Base-by-base conservation (phyloP, 2,329 filamentous ascomycete genomes). In the Colletotrichum falcatum region DNA sequence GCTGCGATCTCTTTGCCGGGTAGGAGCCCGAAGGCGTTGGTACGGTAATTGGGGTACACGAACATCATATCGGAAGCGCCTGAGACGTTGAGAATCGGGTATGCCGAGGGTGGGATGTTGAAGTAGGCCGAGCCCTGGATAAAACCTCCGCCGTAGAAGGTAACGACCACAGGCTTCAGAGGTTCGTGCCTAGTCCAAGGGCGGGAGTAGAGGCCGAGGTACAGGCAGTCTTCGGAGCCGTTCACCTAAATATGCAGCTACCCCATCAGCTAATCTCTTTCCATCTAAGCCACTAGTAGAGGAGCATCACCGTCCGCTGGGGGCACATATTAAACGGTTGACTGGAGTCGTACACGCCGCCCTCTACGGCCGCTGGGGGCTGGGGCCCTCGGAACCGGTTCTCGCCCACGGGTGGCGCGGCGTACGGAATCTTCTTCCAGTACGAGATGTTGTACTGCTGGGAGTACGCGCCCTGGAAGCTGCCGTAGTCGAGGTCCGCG, bases 321-420 rank as follows among this genome's bases (percentile, higher is more conserved):
- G 86, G 84, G 74, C 88, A 90, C 83, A 87, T 86, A 74, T 88
- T 85, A 71, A 89, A 90, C 23, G 80, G 72, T 60, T 87, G 84
- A 71, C 85, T 82, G 2, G 87, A 87, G 75, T 90, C 78, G 75
- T 90, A 90, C 5, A 81, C 82, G 69, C 81, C 82, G 69, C 84
- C 81, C 3, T 77, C 79, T 63, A 89, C 81, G 0, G 77, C 78
- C 0, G 78, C 30, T 1, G 88, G 88, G 8, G 88, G 87, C 73
- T 91, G 89, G 2, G 89, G 89, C 0, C 83, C 87, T 62, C 88
- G 85, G 75, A 91, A 91, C 6, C 89, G 85, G 74, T 90, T 89
- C 56, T 82, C 75, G 1, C 88, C 87, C 16, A 83, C 79, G 18
- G 89, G 88, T 1, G 89, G 87, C 16, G 88, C 86, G 6, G 86